Evolutionary conservation across 805 yeast species (phyloP), one percentile per base, ranked within the genome.

Genomic region (Candida pseudofarinosa): DNA sequence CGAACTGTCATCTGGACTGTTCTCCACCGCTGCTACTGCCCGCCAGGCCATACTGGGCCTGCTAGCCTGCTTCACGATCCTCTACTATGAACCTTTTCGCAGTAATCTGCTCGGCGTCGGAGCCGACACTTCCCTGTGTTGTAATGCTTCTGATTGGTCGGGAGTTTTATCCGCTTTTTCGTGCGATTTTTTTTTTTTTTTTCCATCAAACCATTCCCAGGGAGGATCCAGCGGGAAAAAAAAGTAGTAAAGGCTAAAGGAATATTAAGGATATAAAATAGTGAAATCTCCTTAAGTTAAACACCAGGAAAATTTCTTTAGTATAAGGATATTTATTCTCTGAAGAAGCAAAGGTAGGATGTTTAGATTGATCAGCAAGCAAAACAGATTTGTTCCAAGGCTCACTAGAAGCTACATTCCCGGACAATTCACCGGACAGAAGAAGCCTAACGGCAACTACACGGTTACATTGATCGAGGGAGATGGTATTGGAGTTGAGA

Each of bases 401-500:
- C 58, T 67, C 45, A 43, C 64, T 52, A 67, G 73, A 65, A 51
- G 65, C 58, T 58, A 76, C 59, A 81, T 82, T 50, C 85, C 87
- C 55, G 76, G 75, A 49, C 83, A 81, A 63, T 82, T 76, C 71
- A 74, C 81, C 50, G 87, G 88, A 50, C 35, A 65, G 51, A 81
- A 79, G 62, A 77, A 77, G 48, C 71, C 83, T 47, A 80, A 85
- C 49, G 98, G 98, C 52, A 86, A 85, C 59, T 91, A 81, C 74
- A 81, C 88, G 42, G 99, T 93, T 50, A 91, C 99, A 36, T 77
- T 93, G 74, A 91, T 93, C 58, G 97, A 90, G 73, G 98, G 98
- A 73, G 98, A 91, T 64, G 99, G 99, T 77, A 89, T 91, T 55
- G 98, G 98, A 60, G 78, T 83, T 40, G 99, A 93, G 71, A 93